These are phyloP conservation scores for Spirogloea muscicola DNA, from an alignment of 139 green algal genomes.

Conservation along the genomic window DNA sequence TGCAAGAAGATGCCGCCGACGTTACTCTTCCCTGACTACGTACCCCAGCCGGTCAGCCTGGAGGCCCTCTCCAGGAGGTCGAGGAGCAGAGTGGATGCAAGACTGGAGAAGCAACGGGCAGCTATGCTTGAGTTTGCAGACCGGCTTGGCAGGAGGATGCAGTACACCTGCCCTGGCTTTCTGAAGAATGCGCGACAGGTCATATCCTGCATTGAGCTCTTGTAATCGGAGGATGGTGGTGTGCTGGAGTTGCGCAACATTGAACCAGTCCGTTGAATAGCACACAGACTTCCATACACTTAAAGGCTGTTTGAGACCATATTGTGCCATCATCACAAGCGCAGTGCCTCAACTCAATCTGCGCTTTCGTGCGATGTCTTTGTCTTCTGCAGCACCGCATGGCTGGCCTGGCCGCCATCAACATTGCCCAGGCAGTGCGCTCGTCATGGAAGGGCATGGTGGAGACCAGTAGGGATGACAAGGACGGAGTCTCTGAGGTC, in stretches of 20 bases:
- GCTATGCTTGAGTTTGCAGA: conserved; percentile 1
- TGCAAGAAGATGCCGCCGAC: conserved; percentile 24
- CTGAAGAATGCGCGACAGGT: conserved; percentile 7
- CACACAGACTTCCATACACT: too few relatives aligned
- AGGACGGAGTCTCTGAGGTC: too few relatives aligned
- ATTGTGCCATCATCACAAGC: neutral
- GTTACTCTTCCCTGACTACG: conserved; percentile 17
- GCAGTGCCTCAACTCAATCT: neutral
- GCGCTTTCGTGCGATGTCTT: neutral
- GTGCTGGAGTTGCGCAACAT: too few relatives aligned
- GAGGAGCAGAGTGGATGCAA: too few relatives aligned
- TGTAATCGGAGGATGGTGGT: too few relatives aligned
- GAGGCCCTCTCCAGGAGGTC: too few relatives aligned
- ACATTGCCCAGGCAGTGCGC: conserved; percentile 19
- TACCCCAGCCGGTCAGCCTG: neutral
- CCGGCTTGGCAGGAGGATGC: neutral
- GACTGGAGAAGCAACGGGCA: neutral
- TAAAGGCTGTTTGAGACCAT: too few relatives aligned
- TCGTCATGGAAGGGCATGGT: conserved; percentile 5
- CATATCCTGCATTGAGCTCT: too few relatives aligned
- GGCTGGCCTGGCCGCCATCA: conserved; percentile 21
- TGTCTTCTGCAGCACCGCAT: conserved; percentile 20
- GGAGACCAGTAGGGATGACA: neutral
- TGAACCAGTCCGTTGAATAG: too few relatives aligned
- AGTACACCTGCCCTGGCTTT: conserved; percentile 14